Evolutionary conservation across 2,329 filamentous ascomycete genomes (phyloP).

Genomic region (Fusarium sp.): DNA sequence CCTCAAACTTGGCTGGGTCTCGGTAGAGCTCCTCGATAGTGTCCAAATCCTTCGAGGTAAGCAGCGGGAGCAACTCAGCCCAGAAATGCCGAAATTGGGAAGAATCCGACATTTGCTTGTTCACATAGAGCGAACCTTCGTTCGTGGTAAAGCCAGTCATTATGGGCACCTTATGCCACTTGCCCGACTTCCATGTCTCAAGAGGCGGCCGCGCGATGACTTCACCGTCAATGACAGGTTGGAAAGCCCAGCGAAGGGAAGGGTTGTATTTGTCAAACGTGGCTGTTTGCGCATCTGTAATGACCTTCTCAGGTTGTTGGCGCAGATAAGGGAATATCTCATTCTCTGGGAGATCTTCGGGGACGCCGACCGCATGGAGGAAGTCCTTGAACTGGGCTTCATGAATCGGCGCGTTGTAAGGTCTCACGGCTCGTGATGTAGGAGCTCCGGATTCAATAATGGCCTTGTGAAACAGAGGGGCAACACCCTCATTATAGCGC

Average conservation of each 20-base stretch:
- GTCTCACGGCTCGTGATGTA: constrained; percentile 63
- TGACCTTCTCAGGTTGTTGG: constrained; percentile 44
- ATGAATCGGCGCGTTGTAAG: constrained; percentile 67
- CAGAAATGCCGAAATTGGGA: constrained; percentile 70
- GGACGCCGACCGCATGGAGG: constrained; percentile 21
- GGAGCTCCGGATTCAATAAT: constrained; percentile 67
- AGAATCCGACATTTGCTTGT: constrained; percentile 57
- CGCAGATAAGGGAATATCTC: constrained; percentile 61
- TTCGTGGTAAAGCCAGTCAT: constrained; percentile 77
- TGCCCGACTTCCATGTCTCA: constrained; percentile 59
- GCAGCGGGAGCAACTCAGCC: constrained; percentile 65
- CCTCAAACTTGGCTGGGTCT: constrained; percentile 55
- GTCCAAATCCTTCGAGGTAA: constrained; percentile 62
- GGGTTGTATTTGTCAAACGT: constrained; percentile 59
- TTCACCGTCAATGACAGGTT: constrained; percentile 70
- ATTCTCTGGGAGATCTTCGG: constrained; percentile 11
- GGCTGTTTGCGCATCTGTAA: constrained; percentile 51
- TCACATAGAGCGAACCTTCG: constrained; percentile 74
- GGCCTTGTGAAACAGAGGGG: constrained; percentile 61
- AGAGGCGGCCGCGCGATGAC: constrained; percentile 69
- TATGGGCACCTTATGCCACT: constrained; percentile 53
- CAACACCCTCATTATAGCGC: constrained; percentile 53
- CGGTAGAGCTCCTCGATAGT: constrained; percentile 69
- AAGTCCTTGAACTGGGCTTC: constrained; percentile 61
- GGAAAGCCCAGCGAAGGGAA: constrained; percentile 70